Evolutionary conservation across 139 green algal species (phyloP), one percentile per base, ranked within the genome.

Genomic region (Coelastrella sp.): DNA sequence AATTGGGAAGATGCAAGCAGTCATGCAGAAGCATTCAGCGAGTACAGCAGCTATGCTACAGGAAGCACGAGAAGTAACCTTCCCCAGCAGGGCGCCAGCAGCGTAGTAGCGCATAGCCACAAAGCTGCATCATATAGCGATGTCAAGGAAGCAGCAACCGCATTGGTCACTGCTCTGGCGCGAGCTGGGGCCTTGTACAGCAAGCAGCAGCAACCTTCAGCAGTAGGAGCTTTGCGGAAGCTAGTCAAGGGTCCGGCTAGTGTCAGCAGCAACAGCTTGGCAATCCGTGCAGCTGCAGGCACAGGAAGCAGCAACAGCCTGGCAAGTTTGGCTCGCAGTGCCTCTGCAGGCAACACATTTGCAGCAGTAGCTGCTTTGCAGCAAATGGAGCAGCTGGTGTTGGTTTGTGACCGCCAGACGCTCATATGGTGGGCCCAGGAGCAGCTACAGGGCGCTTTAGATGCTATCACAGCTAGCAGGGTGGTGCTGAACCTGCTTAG

Each of bases 401-500:
- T 92, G n/a, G 68, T 90, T 17, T 47, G 20, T 56, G 66, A 85
- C 23, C 84, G 85, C 3, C 59, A n/a, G 5, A 88, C 79, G n/a
- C n/a, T 91, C 2, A 11, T 88, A 7, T 78, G 87, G 79, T 91
- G 87, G 87, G 75, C 56, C 1, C 80, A 81, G 57, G 87, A 91
- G 79, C 87, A 91, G 87, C 60, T 87, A 17, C 79, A 91, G 57
- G 87, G 87, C 5, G 87, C 87, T 0, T 54, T 84, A 7, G 87
- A 91, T 66, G 59, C 79, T 3, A 91, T 91, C 57, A 60, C 65
- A 17, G 87, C 87, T 32, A 88, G 73, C 65, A 66, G 78, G 13
- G 57, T 59, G 20, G 87, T 91, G 79, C 54, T 91, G 79, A 23
- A 66, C 57, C 79, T 87, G 87, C 79, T 91, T 64, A 66, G 87